Evolutionary conservation across 169 alveolate genomes (phyloP).

Genomic region (Cryptosporidium felis): DNA sequence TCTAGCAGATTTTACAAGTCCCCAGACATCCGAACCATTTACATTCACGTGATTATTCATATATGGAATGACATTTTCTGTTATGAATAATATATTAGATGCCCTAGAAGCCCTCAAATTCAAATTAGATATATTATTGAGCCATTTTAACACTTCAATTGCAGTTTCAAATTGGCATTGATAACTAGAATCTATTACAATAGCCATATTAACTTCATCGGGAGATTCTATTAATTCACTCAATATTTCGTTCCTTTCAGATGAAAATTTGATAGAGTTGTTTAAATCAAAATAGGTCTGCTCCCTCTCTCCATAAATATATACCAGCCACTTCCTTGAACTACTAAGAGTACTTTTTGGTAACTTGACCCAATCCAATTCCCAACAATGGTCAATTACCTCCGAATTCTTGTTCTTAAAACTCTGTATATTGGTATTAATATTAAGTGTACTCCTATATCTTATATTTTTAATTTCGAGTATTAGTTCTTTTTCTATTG

Average conservation of each 20-base stretch:
- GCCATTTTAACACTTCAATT: conserved; percentile 16
- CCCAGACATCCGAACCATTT: conserved; percentile 65
- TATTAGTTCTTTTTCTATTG: not conserved
- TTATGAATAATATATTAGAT: not conserved
- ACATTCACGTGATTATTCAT: not conserved
- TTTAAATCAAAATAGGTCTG: too few relatives aligned
- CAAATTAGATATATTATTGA: not conserved
- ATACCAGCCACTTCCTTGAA: conserved; percentile 20
- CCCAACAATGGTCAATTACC: conserved; percentile 19
- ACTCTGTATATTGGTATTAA: not conserved
- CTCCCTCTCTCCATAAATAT: not conserved
- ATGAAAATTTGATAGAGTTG: not conserved
- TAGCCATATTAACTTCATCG: conserved; percentile 8
- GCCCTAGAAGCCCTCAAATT: not conserved
- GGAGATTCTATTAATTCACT: not conserved
- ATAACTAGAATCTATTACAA: not conserved
- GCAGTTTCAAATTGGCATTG: too few relatives aligned
- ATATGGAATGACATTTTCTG: conserved; percentile 26
- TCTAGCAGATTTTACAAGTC: conserved; percentile 52
- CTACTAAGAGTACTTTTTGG: too few relatives aligned
- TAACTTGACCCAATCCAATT: not conserved
- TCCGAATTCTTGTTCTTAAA: not conserved
- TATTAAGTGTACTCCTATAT: conserved; percentile 16
- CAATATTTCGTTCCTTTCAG: not conserved
- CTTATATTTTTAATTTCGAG: conserved; percentile 14